Base-by-base conservation (phyloP, 441 rosid genomes). In the Croton laevigatus region DNA sequence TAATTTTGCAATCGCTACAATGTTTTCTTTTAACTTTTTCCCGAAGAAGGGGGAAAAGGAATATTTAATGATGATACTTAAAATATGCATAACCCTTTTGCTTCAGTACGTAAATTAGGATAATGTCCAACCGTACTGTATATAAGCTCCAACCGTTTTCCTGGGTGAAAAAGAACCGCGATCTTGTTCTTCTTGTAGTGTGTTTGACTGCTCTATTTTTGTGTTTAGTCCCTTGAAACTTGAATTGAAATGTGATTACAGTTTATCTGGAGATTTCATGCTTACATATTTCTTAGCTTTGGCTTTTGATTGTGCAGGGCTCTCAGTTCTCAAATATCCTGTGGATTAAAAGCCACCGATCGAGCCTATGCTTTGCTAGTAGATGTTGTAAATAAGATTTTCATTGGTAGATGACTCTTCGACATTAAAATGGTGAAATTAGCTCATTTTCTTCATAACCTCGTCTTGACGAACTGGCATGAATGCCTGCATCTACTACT, bases 341-440 rank as follows among this genome's bases (percentile, higher is more conserved):
- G n/a, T n/a, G 97, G 97, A 74, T 40, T 92, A 61, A 92, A 89
- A 74, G 83, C 96, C 60, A 81, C 87, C 63, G 98, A 94, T 81
- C 97, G 97, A 42, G 95, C 97, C 71, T 84, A 88, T 73, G 98
- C 97, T 13, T 79, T 94, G 80, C 95, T 96, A 0, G 87, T 90
- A 46, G 89, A 88, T 81, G 92, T 90, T 40, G 83, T 89, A 11
- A 68, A 87, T 60, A 82, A 84, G 75, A 81, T 88, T 68, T 67
- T 82, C 69, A 68, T 87, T 14, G 69, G 78, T 74, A n/a, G 70
- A 66, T 81, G 71, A 82, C 72, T 45, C 17, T 65, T 49, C 55
- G 46, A 65, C 5, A 65, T 46, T n/a, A 40, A 46, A n/a, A 37
- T 19, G 14, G 10, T 64, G 54, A 51, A 14, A 8, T 23, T 27